Evolutionary conservation across 345 rosid species (phyloP), one percentile per base, ranked within the genome.

Genomic region (Salix brachista): DNA sequence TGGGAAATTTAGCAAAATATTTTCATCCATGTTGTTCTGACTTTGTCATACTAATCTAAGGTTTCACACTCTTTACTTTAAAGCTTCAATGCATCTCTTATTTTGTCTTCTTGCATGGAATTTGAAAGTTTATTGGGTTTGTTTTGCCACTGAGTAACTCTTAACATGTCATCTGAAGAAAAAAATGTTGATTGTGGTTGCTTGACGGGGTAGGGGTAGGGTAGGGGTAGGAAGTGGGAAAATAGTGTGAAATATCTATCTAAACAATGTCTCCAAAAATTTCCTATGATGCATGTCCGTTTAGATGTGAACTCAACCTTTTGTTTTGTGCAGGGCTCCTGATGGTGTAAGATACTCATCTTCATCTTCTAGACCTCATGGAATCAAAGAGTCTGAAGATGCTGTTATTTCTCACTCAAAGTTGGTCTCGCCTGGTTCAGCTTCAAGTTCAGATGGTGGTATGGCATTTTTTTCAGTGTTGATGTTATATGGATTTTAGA

Each of bases 391-490:
- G 71, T 72, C 78, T 6, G 83, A 81, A 77, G 85, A 79, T 73
- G 81, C 79, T 75, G 69, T 80, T 72, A 72, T 78, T 60, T 78
- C 81, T 76, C 77, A 66, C 70, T 84, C 91, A 28, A 85, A 89
- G 83, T 50, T 75, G 65, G 58, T 68, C 12, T 83, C 88, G 58
- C 66, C 76, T 21, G 36, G 79, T 79, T 86, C 83, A 5, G 79
- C 54, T 75, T 80, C 85, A 74, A 81, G 82, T 48, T 76, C 86
- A 64, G 84, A 86, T 79, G 73, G 76, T 70, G 89, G 89, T 87
- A 87, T 72, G 84, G 44, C 36, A 77, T 23, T 42, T 52, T 74
- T 67, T 50, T 66, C 18, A 28, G 34, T 36, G 32, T 69, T 8
- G 12, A 54, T 41, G 25, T 54, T 69, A 4, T 65, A 25, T 77